Conservation (phyloP, 192 early-diverging fungal genomes). For the Coemansia sp. region DNA sequence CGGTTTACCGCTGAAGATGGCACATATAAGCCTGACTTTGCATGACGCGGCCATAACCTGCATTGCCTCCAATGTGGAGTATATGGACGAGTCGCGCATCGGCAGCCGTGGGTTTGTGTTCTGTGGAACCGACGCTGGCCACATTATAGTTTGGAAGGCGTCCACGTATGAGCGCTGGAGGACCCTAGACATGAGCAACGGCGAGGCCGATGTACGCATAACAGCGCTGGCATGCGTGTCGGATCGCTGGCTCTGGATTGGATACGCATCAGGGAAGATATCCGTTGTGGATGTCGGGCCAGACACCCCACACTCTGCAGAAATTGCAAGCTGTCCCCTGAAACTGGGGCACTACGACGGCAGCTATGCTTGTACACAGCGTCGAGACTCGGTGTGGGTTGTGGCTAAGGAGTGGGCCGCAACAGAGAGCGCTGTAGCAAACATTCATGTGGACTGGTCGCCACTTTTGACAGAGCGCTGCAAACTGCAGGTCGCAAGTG, state of each 20-base stretch:
- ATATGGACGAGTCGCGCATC: conserved; percentile 20
- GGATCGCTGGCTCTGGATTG: conserved; percentile 51
- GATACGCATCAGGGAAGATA: conserved; percentile 37
- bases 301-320: conserved; percentile 13
- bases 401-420: conserved; percentile 49
- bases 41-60: conserved; percentile 44
- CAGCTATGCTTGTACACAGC: conserved; percentile 4
- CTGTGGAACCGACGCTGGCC: conserved; percentile 47
- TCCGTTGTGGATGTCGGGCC: conserved; percentile 32
- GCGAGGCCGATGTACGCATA: conserved; percentile 29
- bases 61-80: conserved; percentile 41
- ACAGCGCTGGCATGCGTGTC: conserved; percentile 45
- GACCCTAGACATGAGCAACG: conserved; percentile 48
- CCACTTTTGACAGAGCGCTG: conserved; percentile 36
- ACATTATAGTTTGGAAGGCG: conserved; percentile 43
- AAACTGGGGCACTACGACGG: conserved; percentile 14
- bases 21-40: conserved; percentile 26
- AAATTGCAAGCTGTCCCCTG: conserved; percentile 12
- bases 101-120: conserved; percentile 41
- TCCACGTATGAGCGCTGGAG: conserved; percentile 39
- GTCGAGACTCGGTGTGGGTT: conserved; percentile 28
- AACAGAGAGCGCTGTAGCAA: conserved; percentile 22
- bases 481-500: conserved; percentile 45
- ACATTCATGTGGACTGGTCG: conserved; percentile 48
- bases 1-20: conserved; percentile 18